A percentile compares a stretch with the other conserved stretches of the same genome.
Conservation (phyloP, 306 rosid species). For the Carpinus fangiana region DNA sequence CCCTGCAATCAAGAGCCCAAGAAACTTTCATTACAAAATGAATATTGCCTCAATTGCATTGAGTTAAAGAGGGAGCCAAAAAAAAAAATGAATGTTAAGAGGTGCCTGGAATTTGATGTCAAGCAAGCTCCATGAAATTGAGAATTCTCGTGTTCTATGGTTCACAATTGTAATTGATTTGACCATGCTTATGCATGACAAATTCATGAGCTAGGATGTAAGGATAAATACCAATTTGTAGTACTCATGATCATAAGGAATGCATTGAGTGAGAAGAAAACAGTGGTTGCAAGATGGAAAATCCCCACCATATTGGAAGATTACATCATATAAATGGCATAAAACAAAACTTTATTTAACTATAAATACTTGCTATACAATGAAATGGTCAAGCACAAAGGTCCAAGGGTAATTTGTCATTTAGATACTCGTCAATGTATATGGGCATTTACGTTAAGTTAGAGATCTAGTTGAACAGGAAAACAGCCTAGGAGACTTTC, state of each 20-base stretch:
- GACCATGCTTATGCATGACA: background rate
- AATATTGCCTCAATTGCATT: background rate
- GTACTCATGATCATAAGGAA: background rate
- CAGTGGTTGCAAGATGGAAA: background rate
- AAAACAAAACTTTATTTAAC: background rate
- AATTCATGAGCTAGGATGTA: conserved; percentile 3
- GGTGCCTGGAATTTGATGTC: background rate
- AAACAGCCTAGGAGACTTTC: background rate
- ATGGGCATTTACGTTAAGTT: background rate
- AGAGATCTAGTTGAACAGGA: background rate
- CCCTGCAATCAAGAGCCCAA: conserved; percentile 52
- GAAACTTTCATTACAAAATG: conserved; percentile 13
- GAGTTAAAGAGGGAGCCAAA: conserved; percentile 2
- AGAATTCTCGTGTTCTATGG: background rate
- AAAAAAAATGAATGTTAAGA: background rate
- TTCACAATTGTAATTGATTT: background rate
- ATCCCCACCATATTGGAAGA: background rate
- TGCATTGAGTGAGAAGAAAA: background rate
- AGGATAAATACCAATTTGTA: conserved; percentile 5
- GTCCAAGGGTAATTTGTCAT: background rate
- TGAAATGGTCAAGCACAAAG: background rate
- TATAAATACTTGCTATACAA: background rate
- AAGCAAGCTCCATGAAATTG: background rate
- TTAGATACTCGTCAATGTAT: background rate
- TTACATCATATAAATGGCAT: background rate